phyloP scores from a whole-genome alignment of 176 grass and related monocot species.

The Hsuehochloa calcarea region DNA sequence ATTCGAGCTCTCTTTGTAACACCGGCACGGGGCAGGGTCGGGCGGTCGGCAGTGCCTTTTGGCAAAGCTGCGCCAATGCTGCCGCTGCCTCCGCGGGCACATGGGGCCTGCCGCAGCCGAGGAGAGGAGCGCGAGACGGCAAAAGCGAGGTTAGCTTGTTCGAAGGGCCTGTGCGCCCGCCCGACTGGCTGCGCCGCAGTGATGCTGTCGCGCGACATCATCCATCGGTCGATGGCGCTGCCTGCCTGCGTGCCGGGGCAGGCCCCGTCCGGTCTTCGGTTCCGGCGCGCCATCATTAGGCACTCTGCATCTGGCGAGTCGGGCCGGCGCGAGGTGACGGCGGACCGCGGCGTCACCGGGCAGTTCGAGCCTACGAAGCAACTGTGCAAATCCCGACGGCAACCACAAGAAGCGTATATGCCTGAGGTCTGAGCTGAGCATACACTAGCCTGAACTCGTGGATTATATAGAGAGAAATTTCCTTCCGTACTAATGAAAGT shows the following conservation, averaged over 20 bases:
- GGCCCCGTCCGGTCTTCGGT: background rate
- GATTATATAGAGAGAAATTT: too few relatives aligned
- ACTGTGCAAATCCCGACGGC: too few relatives aligned
- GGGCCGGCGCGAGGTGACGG: background rate
- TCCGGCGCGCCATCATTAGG: constrained; percentile 2
- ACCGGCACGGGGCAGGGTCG: background rate
- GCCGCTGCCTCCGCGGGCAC: background rate
- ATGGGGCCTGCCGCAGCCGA: background rate
- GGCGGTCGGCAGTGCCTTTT: background rate
- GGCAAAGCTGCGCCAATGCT: constrained; percentile 29
- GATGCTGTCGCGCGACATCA: constrained; percentile 7
- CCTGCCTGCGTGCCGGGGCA: background rate
- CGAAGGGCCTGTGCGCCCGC: background rate
- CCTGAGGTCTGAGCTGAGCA: too few relatives aligned
- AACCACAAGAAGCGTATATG: too few relatives aligned
- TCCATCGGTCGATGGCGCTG: constrained; percentile 16
- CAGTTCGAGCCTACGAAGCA: background rate
- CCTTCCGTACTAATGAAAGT: too few relatives aligned
- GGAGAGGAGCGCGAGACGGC: background rate
- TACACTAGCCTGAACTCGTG: too few relatives aligned
- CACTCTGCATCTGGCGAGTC: background rate
- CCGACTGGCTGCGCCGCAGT: background rate
- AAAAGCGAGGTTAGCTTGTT: background rate
- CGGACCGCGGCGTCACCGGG: background rate
- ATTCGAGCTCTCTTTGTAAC: too few relatives aligned